Percentiles rank a stretch among this genome's conserved stretches.
phyloP scores from a whole-genome alignment of 2,329 filamentous ascomycete genomes.

The Cladophialophora yegresii region DNA sequence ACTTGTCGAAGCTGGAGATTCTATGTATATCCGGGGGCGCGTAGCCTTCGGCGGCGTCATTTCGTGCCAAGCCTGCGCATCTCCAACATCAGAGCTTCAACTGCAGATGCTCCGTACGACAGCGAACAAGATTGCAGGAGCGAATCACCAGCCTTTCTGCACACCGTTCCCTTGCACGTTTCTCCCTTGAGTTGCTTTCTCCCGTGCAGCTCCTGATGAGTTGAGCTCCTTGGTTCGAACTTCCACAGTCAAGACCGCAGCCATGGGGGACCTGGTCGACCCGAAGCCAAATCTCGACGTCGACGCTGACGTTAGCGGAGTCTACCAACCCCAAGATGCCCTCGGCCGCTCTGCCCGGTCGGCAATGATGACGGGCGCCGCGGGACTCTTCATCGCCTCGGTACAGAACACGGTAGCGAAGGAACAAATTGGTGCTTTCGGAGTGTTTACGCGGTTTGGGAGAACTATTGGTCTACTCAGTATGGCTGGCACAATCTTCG shows the following conservation, averaged over 20 bases:
- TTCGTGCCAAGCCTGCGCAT: slow-evolving; percentile 8
- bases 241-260: slow-evolving; percentile 13
- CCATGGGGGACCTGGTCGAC: slow-evolving; percentile 38
- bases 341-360: slow-evolving; percentile 67
- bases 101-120: neutral
- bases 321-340: slow-evolving; percentile 74
- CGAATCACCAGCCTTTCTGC: neutral
- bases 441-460: slow-evolving; percentile 77
- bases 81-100: slow-evolving; percentile 11
- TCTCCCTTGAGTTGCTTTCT: neutral
- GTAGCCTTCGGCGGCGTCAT: slow-evolving; percentile 3
- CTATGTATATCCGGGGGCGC: slow-evolving; percentile 13
- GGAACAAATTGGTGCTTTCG: slow-evolving; percentile 77
- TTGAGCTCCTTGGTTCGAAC: slow-evolving; percentile 8
- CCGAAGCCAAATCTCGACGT: slow-evolving; percentile 16
- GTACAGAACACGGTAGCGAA: slow-evolving; percentile 84
- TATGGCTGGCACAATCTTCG: slow-evolving; percentile 45
- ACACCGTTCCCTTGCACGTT: neutral
- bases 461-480: slow-evolving; percentile 69
- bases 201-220: slow-evolving; percentile 23
- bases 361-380: slow-evolving; percentile 64
- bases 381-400: slow-evolving; percentile 71
- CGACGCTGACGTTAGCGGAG: slow-evolving; percentile 49
- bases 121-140: neutral
- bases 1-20: slow-evolving; percentile 8